phyloP scores from a whole-genome alignment of 2,329 filamentous ascomycete species.

The Blastomyces silverae region DNA sequence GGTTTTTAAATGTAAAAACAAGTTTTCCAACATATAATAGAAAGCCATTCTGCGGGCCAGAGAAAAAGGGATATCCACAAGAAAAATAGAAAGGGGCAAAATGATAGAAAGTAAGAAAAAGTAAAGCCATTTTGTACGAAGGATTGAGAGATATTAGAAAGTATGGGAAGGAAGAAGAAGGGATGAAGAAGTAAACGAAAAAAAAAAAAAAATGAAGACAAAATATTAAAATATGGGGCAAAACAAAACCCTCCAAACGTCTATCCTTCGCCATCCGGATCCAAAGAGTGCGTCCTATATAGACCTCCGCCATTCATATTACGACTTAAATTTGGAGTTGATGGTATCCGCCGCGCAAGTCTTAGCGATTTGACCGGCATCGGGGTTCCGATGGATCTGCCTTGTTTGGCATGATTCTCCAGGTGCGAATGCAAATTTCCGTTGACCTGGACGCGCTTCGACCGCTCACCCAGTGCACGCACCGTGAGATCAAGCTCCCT shows the following conservation, averaged over 20 bases:
- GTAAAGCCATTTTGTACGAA: constrained; percentile 14
- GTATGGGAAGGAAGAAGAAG: constrained; percentile 15
- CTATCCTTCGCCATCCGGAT: constrained; percentile 25
- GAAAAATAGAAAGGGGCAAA: background rate
- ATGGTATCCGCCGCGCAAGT: constrained; percentile 32
- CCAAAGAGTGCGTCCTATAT: constrained; percentile 32
- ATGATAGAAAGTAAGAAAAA: background rate
- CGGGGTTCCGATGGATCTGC: constrained; percentile 25
- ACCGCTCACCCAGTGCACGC: constrained; percentile 30
- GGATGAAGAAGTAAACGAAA: constrained; percentile 15
- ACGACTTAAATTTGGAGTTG: constrained; percentile 31
- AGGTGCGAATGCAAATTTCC: constrained; percentile 27
- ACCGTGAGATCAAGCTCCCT: constrained; percentile 48
- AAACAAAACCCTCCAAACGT: background rate
- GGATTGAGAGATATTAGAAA: constrained; percentile 10
- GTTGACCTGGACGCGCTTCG: constrained; percentile 23
- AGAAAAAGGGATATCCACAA: constrained; percentile 1
- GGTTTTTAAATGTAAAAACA: background rate
- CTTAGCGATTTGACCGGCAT: constrained; percentile 25
- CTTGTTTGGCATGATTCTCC: constrained; percentile 31
- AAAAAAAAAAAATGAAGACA: background rate
- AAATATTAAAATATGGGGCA: constrained; percentile 6
- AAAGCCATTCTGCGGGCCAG: background rate
- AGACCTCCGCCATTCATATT: constrained; percentile 23
- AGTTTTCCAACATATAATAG: constrained; percentile 1